Percentiles rank a stretch among this genome's conserved stretches.
These are phyloP conservation scores for Paraphoma chrysanthemicola DNA, from an alignment of 2,329 filamentous ascomycete genomes.

Conservation along the genomic window DNA sequence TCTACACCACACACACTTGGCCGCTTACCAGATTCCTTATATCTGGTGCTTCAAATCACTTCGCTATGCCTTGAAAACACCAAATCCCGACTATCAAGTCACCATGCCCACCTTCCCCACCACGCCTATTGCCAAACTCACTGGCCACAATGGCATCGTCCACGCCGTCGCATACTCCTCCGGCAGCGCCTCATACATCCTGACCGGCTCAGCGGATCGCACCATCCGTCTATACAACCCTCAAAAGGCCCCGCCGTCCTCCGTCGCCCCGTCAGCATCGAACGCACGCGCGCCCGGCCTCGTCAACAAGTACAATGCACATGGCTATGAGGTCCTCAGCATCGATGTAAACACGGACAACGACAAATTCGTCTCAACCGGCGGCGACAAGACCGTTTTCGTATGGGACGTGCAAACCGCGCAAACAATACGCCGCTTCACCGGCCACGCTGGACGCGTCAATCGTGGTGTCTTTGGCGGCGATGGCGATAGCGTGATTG, in stretches of 20 bases:
- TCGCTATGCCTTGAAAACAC: slow-evolving; percentile 27
- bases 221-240: slow-evolving; percentile 87
- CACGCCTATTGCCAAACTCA: slow-evolving; percentile 48
- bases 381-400: slow-evolving; percentile 90
- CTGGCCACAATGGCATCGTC: slow-evolving; percentile 54
- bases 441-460: slow-evolving; percentile 74
- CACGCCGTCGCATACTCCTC: slow-evolving; percentile 60
- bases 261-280: slow-evolving; percentile 42
- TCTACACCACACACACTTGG: background rate
- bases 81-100: background rate
- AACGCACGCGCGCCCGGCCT: slow-evolving; percentile 54
- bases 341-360: slow-evolving; percentile 78
- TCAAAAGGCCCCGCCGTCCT: slow-evolving; percentile 53
- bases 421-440: slow-evolving; percentile 76
- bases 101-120: slow-evolving; percentile 51
- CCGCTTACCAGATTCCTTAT: no score
- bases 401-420: slow-evolving; percentile 92
- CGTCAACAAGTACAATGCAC: slow-evolving; percentile 87
- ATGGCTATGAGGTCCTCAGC: slow-evolving; percentile 91
- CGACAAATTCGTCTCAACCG: slow-evolving; percentile 81
- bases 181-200: slow-evolving; percentile 63
- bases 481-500: slow-evolving; percentile 73
- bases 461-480: slow-evolving; percentile 83
- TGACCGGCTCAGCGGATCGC: slow-evolving; percentile 87
- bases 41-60: background rate